A percentile compares a stretch with the other conserved stretches of the same genome.
Evolutionary conservation across 108 stramenopile species (phyloP).

Genomic region (Hondaea fermentalgiana): DNA sequence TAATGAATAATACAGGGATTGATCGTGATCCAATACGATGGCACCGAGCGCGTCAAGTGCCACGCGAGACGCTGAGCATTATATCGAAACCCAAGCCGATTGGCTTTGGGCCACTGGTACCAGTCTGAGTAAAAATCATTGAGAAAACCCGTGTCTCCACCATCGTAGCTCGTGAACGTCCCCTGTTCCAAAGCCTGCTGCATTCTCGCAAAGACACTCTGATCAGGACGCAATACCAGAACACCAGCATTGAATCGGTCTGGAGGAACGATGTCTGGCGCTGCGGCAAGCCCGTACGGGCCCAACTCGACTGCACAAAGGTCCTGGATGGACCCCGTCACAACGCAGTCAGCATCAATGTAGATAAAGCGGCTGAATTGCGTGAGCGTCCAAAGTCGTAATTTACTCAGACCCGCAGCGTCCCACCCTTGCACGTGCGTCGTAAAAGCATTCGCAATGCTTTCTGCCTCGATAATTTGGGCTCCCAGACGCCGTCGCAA

Average conservation of each 20-base stretch:
- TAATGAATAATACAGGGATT: conserved; percentile 61
- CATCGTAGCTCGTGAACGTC: conserved; percentile 53
- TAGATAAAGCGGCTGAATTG: conserved; percentile 65
- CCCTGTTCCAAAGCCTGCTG: conserved; percentile 26
- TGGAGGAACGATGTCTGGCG: conserved; percentile 72
- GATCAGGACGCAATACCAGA: conserved; percentile 63
- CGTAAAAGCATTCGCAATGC: background rate
- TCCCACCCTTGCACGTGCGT: conserved; percentile 1
- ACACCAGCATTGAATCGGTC: conserved; percentile 79
- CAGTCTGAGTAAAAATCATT: conserved; percentile 69
- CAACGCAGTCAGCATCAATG: conserved; percentile 68
- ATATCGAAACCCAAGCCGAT: conserved; percentile 60
- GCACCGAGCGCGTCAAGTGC: conserved; percentile 49
- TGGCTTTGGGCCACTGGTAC: conserved; percentile 52
- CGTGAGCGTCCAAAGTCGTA: conserved; percentile 45
- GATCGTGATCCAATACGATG: conserved; percentile 63
- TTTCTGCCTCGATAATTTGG: conserved; percentile 46
- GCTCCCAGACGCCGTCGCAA: background rate
- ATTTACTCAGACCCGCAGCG: conserved; percentile 36
- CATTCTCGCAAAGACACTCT: conserved; percentile 45
- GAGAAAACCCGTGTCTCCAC: conserved; percentile 76
- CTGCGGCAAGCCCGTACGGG: conserved; percentile 54
- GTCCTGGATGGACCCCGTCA: conserved; percentile 50
- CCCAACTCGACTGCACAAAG: conserved; percentile 57
- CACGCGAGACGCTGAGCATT: conserved; percentile 73